phyloP scores from a whole-genome alignment of 768 basidiomycete species.

The Lepiota brunneoincarnata region DNA sequence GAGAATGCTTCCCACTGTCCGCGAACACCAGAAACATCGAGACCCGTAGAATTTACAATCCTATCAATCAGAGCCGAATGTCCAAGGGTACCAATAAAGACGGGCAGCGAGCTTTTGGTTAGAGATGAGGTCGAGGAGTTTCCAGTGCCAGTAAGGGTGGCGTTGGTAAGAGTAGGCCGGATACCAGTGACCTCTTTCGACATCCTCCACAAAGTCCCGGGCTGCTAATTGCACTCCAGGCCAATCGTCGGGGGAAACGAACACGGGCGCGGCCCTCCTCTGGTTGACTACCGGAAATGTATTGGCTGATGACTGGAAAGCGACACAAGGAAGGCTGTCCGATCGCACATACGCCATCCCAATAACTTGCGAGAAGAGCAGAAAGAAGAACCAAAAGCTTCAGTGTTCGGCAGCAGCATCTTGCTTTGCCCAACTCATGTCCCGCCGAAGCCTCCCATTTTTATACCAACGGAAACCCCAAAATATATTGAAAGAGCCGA shows the following conservation, averaged over 20 bases:
- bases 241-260: constrained; percentile 57
- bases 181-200: constrained; percentile 56
- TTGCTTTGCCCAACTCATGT: neutral
- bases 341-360: constrained; percentile 23
- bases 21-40: constrained; percentile 54
- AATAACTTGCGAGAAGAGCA: constrained; percentile 4
- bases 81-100: constrained; percentile 62
- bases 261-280: constrained; percentile 43
- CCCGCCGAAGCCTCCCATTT: neutral
- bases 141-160: constrained; percentile 22
- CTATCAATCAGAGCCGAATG: constrained; percentile 50
- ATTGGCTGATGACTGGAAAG: constrained; percentile 33
- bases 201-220: constrained; percentile 56
- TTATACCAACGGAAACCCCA: neutral
- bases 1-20: constrained; percentile 68
- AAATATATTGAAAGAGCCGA: neutral
- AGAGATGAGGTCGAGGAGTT: constrained; percentile 30
- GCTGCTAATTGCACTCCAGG: constrained; percentile 62
- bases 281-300: constrained; percentile 44
- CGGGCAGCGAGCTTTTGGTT: constrained; percentile 30
- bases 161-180: constrained; percentile 34
- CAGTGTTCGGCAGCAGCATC: constrained; percentile 1
- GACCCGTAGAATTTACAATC: constrained; percentile 48
- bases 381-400: constrained; percentile 2
- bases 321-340: constrained; percentile 47